Conservation (phyloP, 805 yeast genomes). For the Candida andamanensis region DNA sequence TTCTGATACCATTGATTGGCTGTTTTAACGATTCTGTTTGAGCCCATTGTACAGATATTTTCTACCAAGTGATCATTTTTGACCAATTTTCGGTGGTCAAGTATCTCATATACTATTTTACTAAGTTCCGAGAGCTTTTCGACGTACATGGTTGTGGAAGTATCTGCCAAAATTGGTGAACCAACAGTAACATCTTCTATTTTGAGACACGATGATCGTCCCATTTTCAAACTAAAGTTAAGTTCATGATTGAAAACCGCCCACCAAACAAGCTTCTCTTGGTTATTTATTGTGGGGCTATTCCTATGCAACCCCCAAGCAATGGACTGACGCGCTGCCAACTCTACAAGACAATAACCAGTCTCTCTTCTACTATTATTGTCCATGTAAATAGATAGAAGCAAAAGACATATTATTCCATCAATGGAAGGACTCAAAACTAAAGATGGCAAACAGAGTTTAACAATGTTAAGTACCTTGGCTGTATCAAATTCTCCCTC, state of each 20-base stretch:
- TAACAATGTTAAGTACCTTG: constrained; percentile 26
- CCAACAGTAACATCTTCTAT: constrained; percentile 5
- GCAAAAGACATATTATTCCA: constrained; percentile 40
- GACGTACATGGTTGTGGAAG: not conserved
- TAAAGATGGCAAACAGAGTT: constrained; percentile 39
- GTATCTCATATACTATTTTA: not conserved
- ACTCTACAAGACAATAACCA: constrained; percentile 43
- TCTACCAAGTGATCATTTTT: not conserved
- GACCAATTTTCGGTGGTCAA: not conserved
- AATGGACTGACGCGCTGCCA: constrained; percentile 44
- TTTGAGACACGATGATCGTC: constrained; percentile 4
- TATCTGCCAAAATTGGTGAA: constrained; percentile 1
- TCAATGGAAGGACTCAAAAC: constrained; percentile 40
- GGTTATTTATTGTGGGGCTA: constrained; percentile 17
- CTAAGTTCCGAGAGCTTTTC: not conserved
- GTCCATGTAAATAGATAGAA: constrained; percentile 41
- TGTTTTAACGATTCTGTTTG: not conserved
- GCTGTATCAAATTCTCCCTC: constrained; percentile 3
- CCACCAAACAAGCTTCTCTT: constrained; percentile 40
- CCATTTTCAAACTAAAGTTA: constrained; percentile 8
- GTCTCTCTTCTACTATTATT: constrained; percentile 43
- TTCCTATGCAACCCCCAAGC: constrained; percentile 41
- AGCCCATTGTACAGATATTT: not conserved
- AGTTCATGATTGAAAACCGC: constrained; percentile 36
- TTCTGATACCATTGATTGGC: not conserved